Evolutionary conservation across 2,329 filamentous ascomycete genomes (phyloP), one percentile per base, ranked within the genome.

Genomic region (Aspergillus arachidicola): DNA sequence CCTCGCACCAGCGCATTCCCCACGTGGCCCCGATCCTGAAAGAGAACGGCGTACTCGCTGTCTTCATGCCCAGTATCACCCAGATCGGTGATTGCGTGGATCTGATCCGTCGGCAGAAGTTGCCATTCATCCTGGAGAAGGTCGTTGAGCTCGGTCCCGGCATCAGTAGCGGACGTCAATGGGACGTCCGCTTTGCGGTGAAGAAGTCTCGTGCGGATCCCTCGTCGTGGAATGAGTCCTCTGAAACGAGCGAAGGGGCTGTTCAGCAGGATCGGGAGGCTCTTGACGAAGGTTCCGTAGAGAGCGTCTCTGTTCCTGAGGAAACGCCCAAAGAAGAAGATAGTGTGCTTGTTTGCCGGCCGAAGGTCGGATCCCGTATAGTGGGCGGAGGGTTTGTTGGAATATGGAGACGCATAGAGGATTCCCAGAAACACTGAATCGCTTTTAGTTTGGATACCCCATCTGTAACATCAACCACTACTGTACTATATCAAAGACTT

Each of bases 21-120:
- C 78, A 82, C 66, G 78, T 83, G 23, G 74, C 78, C 0, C 76
- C 76, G 1, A 86, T 88, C 16, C 77, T 95, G 59, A 85, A 85
- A 45, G 82, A 85, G 1, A 86, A 91, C 70, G 91, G 88, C 0
- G 80, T 86, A 10, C 79, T 94, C 36, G 81, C 90, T 16, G 83
- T 93, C 1, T 95, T 93, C 78, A 88, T 87, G 67, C 92, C 92
- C 0, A 92, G 88, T 69, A 87, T 95, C 63, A 93, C 91, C 11
- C 92, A 94, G 75, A 90, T 94, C 60, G 87, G 84, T 46, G 84
- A 88, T 6, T 91, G 89, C 63, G 80, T 89, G 32, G 78, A 84
- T 53, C 75, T 80, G 45, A 84, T 88, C 36, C 84, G 83, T 62
- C 77, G 83, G 32, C 79, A 85, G 14, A 77, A 76, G 2, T 78